Conservation (phyloP, 805 yeast genomes). For the Myxozyma geophila region DNA sequence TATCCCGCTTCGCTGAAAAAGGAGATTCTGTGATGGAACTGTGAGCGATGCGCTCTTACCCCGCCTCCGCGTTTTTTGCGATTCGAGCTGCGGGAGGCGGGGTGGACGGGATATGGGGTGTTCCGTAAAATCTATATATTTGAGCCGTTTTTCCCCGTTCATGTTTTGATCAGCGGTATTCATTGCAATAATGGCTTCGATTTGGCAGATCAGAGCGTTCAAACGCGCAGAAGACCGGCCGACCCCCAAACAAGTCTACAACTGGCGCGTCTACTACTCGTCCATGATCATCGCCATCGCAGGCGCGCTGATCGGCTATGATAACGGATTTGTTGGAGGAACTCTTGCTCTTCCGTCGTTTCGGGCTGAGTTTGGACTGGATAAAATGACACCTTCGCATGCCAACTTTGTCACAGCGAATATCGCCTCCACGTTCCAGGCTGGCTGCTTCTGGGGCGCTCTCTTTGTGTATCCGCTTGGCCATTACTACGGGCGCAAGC, state of each 20-base stretch:
- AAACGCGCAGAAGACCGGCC: constrained; percentile 34
- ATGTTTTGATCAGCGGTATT: not conserved
- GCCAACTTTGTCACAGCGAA: constrained; percentile 20
- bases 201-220: constrained; percentile 25
- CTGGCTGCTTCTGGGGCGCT: constrained; percentile 27
- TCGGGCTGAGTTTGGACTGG: constrained; percentile 51
- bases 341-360: constrained; percentile 54
- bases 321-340: constrained; percentile 61
- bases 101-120: no score
- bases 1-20: no score
- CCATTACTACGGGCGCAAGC: constrained; percentile 73
- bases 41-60: no score
- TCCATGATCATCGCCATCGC: constrained; percentile 55
- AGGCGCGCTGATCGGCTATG: constrained; percentile 60
- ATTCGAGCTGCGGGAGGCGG: no score
- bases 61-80: no score
- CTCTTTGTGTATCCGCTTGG: constrained; percentile 60
- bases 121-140: not conserved
- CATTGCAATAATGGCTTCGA: constrained; percentile 6
- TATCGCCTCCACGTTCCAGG: constrained; percentile 67
- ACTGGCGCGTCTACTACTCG: constrained; percentile 50
- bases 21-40: no score
- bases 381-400: constrained; percentile 42
- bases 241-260: constrained; percentile 53
- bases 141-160: not conserved